Evolutionary conservation across 352 stramenopile genomes (phyloP).

Genomic region (Phytophthora melonis): DNA sequence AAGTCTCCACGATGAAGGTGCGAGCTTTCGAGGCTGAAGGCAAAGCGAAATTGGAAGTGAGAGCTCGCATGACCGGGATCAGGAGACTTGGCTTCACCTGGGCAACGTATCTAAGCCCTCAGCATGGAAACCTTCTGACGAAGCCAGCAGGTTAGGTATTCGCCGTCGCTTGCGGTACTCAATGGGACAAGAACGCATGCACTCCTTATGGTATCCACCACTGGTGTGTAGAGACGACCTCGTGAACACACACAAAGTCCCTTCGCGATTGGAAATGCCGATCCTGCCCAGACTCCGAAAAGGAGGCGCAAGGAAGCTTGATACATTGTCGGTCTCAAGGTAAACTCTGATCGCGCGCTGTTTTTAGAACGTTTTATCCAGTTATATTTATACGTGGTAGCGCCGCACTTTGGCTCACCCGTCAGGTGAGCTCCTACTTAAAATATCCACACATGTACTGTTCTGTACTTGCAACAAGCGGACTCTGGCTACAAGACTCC

Average conservation of each 20-base stretch:
- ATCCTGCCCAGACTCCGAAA: conserved; percentile 3
- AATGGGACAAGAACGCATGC: not conserved
- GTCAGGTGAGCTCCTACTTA: not conserved
- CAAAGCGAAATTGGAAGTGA: not conserved
- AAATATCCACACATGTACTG: not conserved
- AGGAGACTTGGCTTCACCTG: too few relatives aligned
- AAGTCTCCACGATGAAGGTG: not conserved
- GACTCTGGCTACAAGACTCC: not conserved
- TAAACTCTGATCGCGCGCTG: too few relatives aligned
- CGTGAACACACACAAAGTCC: not conserved
- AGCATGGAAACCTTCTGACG: not conserved
- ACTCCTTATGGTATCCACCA: not conserved
- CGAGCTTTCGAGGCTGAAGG: not conserved
- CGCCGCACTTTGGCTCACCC: too few relatives aligned
- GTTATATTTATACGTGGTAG: too few relatives aligned
- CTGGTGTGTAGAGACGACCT: not conserved
- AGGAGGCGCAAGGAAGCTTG: not conserved
- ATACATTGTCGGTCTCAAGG: not conserved
- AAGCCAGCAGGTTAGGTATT: not conserved
- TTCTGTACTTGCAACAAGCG: too few relatives aligned
- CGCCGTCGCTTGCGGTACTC: not conserved
- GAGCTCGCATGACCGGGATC: not conserved
- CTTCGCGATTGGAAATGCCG: not conserved
- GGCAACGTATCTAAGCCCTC: too few relatives aligned
- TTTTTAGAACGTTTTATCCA: not conserved